Percentiles rank a stretch among this genome's conserved stretches.
Evolutionary conservation across 768 basidiomycete species (phyloP).

Genomic region (Imleria badia): DNA sequence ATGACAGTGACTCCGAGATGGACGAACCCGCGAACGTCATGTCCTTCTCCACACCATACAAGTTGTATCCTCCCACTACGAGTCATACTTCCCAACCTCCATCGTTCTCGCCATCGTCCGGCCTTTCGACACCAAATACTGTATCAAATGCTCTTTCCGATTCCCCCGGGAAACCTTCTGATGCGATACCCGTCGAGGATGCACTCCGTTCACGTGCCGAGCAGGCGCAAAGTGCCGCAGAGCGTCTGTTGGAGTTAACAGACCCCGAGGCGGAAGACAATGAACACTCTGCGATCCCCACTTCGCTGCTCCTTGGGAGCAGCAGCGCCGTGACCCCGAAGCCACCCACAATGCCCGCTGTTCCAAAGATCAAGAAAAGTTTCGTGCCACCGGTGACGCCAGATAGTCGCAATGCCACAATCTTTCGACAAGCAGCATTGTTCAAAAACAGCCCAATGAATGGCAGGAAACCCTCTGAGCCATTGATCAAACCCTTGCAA

Average conservation of each 20-base stretch:
- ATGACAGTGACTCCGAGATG: constrained; percentile 68
- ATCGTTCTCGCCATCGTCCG: constrained; percentile 57
- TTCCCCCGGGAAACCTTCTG: constrained; percentile 43
- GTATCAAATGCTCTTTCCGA: constrained; percentile 64
- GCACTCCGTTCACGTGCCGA: constrained; percentile 83
- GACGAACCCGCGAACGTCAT: constrained; percentile 57
- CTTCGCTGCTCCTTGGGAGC: constrained; percentile 50
- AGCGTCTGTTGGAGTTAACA: constrained; percentile 81
- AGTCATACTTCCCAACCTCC: constrained; percentile 41
- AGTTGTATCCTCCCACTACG: constrained; percentile 42
- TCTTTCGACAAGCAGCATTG: constrained; percentile 72
- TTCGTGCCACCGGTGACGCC: constrained; percentile 61
- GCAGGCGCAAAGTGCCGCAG: constrained; percentile 92
- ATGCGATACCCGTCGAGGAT: constrained; percentile 69
- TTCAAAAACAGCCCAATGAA: constrained; percentile 81
- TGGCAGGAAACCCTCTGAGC: constrained; percentile 47
- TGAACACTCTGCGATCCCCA: constrained; percentile 53
- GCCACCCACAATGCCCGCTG: constrained; percentile 33
- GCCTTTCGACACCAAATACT: constrained; percentile 45
- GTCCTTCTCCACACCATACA: constrained; percentile 72
- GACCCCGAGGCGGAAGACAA: constrained; percentile 68
- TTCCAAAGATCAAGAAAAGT: constrained; percentile 34
- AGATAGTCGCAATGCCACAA: constrained; percentile 50
- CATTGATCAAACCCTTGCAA: constrained; percentile 67
- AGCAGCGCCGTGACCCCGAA: constrained; percentile 40